These are phyloP conservation scores for Beta macrorhiza DNA, from an alignment of 179 eudicot species.

Conservation along the genomic window DNA sequence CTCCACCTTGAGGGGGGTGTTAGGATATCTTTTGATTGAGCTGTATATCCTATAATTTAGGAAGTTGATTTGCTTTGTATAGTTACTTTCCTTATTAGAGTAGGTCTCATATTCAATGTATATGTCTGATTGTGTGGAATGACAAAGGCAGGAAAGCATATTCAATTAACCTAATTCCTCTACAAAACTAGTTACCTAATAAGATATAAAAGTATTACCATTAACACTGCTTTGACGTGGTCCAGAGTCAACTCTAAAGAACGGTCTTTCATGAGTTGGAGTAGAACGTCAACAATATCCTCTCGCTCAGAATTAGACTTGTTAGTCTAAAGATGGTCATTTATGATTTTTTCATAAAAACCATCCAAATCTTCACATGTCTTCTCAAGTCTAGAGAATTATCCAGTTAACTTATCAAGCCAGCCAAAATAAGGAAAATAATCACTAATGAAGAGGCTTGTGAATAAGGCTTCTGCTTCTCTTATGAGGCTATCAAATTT, in stretches of 20 bases:
- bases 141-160: too few relatives aligned
- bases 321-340: slow-evolving; percentile 8
- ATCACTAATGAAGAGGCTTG: slow-evolving; percentile 12
- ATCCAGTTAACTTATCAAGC: slow-evolving; percentile 18
- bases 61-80: too few relatives aligned
- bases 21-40: too few relatives aligned
- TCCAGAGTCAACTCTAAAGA: slow-evolving; percentile 18
- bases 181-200: too few relatives aligned
- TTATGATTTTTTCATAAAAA: slow-evolving; percentile 28
- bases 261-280: slow-evolving; percentile 5
- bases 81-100: too few relatives aligned
- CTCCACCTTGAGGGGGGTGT: too few relatives aligned
- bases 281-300: slow-evolving; percentile 24
- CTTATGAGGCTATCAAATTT: too few relatives aligned
- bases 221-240: slow-evolving; percentile 24
- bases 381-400: not conserved
- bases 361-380: slow-evolving; percentile 19
- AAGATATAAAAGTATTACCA: not conserved
- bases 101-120: too few relatives aligned
- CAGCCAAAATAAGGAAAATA: slow-evolving; percentile 17
- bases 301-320: not conserved
- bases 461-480: slow-evolving; percentile 5
- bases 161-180: too few relatives aligned
- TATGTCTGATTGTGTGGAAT: too few relatives aligned
- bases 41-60: too few relatives aligned